Base-by-base conservation (phyloP, 1,139 yeast genomes). In the Nakaseomyces nivariensis region DNA sequence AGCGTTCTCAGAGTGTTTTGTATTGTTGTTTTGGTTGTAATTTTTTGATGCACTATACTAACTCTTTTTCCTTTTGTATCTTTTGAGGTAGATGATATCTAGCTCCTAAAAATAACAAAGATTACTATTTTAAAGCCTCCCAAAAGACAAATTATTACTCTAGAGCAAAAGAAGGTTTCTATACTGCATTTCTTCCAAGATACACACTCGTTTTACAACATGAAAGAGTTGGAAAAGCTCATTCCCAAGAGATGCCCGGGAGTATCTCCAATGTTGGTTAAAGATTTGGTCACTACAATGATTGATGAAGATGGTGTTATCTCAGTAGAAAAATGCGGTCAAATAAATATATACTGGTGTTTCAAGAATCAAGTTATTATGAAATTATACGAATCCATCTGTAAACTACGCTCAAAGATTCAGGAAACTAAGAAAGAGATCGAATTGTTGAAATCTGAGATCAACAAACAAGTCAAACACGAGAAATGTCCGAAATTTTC, bases 271-370 rank as follows among this genome's bases (percentile, higher is more conserved):
- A 76, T 76, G 77, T 73, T 74, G 50, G 74, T 77, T 47, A 78
- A 78, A 54, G 79, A 74, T 10, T 55, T 77, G 5, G 60, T 78
- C 9, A 73, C 72, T 47, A 58, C 61, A 11, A 66, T 78, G 52
- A 63, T 76, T 5, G 80, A 77, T 54, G 74, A 71, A 45, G 78
- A 74, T 41, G 70, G 69, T 0, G 58, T 76, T 37, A 69, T 79
- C 6, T 72, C 71, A 44, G 70, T 71, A 42, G 80, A 76, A 53
- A 78, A 77, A 62, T 76, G 81, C 58, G 83, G 83, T 0, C 67
- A 69, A 10, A 71, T 77, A 4, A 77, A 76, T 52, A 67, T 77
- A 17, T 78, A 77, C 58, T 78, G 82, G 81, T 68, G 77, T 45
- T 78, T 77, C 57, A 69, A 70, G 47, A 71, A 72, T 49, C 73